These are phyloP conservation scores for Entelexis paramagnoliae DNA, from an alignment of 1,139 yeast species.

Conservation along the genomic window DNA sequence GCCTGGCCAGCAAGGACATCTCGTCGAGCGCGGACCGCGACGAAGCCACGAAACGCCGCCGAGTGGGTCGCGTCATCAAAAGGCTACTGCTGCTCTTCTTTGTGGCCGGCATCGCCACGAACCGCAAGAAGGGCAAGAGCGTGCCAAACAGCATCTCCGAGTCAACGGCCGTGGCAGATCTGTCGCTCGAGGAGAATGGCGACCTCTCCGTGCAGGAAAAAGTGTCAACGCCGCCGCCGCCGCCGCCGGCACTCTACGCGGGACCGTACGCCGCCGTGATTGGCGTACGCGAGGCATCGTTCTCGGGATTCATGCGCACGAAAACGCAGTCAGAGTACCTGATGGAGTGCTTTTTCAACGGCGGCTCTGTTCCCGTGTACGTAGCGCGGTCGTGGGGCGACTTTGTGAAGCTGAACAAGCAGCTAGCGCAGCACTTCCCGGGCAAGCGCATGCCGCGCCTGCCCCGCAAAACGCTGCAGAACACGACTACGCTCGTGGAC, in stretches of 20 bases:
- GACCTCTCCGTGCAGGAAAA: neutral
- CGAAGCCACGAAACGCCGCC: conserved; percentile 59
- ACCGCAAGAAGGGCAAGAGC: conserved; percentile 22
- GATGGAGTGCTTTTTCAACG: conserved; percentile 30
- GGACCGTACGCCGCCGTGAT: conserved; percentile 23
- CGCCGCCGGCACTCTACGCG: neutral
- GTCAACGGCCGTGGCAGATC: neutral
- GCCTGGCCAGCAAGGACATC: conserved; percentile 59
- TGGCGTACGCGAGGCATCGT: conserved; percentile 20
- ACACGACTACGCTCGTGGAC: conserved; percentile 13
- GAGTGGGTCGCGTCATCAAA: conserved; percentile 49
- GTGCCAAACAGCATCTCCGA: neutral
- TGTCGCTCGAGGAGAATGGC: neutral
- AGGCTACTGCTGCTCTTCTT: conserved; percentile 56
- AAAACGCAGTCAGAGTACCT: conserved; percentile 30
- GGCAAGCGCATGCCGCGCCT: conserved; percentile 58
- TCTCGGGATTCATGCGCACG: conserved; percentile 22
- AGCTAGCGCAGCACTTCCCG: conserved; percentile 49
- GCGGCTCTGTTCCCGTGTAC: conserved; percentile 34
- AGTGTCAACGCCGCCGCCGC: neutral
- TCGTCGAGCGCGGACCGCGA: conserved; percentile 64
- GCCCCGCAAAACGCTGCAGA: conserved; percentile 35
- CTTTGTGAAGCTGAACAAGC: conserved; percentile 46
- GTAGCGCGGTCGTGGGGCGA: conserved; percentile 57
- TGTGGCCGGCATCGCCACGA: conserved; percentile 64